These are phyloP conservation scores for Chlorella sorokiniana DNA, from an alignment of 139 green algal species.

Conservation along the genomic window DNA sequence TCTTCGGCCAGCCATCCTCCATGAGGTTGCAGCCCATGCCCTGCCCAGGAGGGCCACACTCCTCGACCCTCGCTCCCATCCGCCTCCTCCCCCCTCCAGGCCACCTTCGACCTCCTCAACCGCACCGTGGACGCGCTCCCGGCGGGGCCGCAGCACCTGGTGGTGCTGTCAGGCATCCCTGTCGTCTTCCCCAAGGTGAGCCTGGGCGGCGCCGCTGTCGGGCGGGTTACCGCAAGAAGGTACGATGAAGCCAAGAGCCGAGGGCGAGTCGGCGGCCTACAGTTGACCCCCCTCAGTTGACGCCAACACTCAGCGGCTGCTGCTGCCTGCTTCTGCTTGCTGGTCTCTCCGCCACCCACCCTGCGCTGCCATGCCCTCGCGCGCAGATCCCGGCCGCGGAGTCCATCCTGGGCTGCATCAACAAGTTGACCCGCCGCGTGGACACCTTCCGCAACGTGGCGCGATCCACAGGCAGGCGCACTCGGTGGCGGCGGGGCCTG, in stretches of 20 bases:
- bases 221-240: background rate
- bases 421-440: background rate
- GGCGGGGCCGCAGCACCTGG: slow-evolving; percentile 38
- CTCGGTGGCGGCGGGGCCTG: no score
- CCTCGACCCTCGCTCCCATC: background rate
- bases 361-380: background rate
- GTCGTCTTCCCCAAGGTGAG: slow-evolving; percentile 45
- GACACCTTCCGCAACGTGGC: background rate
- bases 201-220: no score
- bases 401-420: slow-evolving; percentile 23
- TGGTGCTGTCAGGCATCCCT: slow-evolving; percentile 48
- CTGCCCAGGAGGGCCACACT: no score
- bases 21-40: no score
- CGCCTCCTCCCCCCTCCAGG: background rate
- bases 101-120: slow-evolving; percentile 6
- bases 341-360: background rate
- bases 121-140: slow-evolving; percentile 20
- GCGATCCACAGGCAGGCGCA: background rate
- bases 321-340: background rate
- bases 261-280: no score
- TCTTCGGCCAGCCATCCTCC: background rate
- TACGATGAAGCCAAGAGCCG: background rate
- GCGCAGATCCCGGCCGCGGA: slow-evolving; percentile 24
- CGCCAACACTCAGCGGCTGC: background rate
- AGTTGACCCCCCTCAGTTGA: no score